Evolutionary conservation across 2,329 filamentous ascomycete species (phyloP), one percentile per base, ranked within the genome.

Genomic region (Pseudogymnoascus sp.): DNA sequence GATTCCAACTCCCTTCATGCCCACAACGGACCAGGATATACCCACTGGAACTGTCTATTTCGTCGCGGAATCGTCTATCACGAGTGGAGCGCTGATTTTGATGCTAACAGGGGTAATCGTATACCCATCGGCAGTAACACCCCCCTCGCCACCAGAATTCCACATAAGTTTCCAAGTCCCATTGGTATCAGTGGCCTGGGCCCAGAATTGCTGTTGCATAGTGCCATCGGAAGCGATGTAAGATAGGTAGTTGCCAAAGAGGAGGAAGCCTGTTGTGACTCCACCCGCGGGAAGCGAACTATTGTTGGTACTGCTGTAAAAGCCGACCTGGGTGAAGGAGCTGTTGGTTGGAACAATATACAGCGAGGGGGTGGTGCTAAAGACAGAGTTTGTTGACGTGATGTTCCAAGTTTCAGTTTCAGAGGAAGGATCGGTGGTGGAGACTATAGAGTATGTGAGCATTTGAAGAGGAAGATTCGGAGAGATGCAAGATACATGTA

Each of bases 241-340:
- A 63, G 72, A 75, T 11, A 73, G 74, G 25, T 60, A 67, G 14
- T 65, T 72, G 8, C 74, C 74, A 62, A 74, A 76, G 51, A 73
- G 69, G 6, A 68, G 63, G 63, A 77, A 75, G 5, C 72, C 71
- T 6, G 66, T 67, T 3, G 66, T 70, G 5, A 69, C 68, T 14
- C 64, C 68, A 25, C 68, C 71, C 6, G 48, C 57, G 5, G 70
- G 66, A 5, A 69, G 57, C 4, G 65, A 62, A n/a, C 62, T 62
- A 41, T 67, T 69, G 19, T 62, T 67, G 28, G 64, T 63, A 16
- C 65, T 65, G 43, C 21, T n/a, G 43, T 25, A 48, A 48, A 76
- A 75, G 6, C 74, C 74, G 6, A 73, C 71, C 36, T 69, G 10
- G 4, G 60, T 25, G 34, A 69, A 67, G 0, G 69, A 45, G 14